Conservation (phyloP, 345 rosid genomes). For the Mercurialis annua region DNA sequence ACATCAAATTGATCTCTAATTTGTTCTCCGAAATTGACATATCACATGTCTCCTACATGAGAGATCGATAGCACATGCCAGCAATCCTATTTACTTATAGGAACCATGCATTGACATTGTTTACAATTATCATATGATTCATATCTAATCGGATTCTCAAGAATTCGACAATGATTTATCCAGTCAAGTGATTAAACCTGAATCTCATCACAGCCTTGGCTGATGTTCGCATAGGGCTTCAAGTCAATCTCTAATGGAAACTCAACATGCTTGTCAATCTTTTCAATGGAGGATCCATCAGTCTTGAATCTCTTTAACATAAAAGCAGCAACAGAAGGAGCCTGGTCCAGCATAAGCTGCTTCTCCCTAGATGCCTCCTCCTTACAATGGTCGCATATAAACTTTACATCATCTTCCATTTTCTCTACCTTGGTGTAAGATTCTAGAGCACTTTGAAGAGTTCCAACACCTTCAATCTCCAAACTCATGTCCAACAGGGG, state of each 20-base stretch:
- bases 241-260: constrained; percentile 84
- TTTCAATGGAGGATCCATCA: constrained; percentile 58
- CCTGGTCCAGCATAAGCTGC: constrained; percentile 67
- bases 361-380: constrained; percentile 64
- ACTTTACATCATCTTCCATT: constrained; percentile 60
- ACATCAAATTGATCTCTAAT: neutral
- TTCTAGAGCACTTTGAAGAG: constrained; percentile 55
- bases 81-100: neutral
- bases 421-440: constrained; percentile 76
- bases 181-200: neutral
- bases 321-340: constrained; percentile 63
- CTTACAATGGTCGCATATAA: constrained; percentile 67
- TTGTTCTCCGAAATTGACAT: neutral
- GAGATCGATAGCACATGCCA: neutral
- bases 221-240: constrained; percentile 47
- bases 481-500: constrained; percentile 62
- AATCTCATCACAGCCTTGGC: constrained; percentile 42
- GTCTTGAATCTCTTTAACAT: constrained; percentile 88
- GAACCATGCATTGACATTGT: neutral
- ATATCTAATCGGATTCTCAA: neutral
- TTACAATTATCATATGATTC: neutral
- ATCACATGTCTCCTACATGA: neutral
- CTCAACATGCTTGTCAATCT: constrained; percentile 66
- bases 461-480: constrained; percentile 61
- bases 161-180: neutral